Evolutionary conservation across 31 red algal genomes (phyloP), one percentile per base, ranked within the genome.

Genomic region (Porphyra umbilicalis): DNA sequence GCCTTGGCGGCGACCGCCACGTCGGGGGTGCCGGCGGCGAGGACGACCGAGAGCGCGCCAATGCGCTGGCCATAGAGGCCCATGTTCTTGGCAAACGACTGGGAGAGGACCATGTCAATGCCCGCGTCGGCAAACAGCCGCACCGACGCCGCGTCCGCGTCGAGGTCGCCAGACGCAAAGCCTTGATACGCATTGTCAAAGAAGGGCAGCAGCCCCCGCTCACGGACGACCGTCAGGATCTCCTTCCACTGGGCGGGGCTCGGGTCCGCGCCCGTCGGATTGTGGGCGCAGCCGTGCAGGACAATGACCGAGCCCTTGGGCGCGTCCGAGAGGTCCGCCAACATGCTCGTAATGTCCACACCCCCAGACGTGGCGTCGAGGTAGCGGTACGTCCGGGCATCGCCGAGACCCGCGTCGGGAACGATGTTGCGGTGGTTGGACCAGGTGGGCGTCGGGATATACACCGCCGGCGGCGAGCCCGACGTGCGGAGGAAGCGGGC

Each of bases 171-270:
- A 25, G 87, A 89, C 33, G 97, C 93, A 83, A 99, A 96, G 29
- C 97, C 97, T 46, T 99, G 97, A 76, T 99, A 99, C 15, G 97
- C 97, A 33, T 81, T 91, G 90, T 99, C 97, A 85, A 99, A 99
- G 13, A 99, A 83, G 30, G 92, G 91, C n/a, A 99, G 75, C 9
- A 85, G 83, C 33, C 80, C 57, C 44, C 79, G 77, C 25, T 75
- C 18, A 32, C 83, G 67, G 9, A 93, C 75, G 4, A 95, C 90
- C 33, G 84, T 68, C 36, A 88, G 37, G 30, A 98, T 83, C 38
- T 84, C 78, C 30, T 80, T 29, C 97, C 97, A 99, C 36, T 96
- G 82, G 32, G 81, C 71, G 5, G 68, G 25, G 2, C 57, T 85
- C 0, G 90, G 91, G 81, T 99, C 97, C 9, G 91, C 93, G 34